Evolutionary conservation across 2,329 filamentous ascomycete species (phyloP).

Genomic region (Scytalidium lignicola): DNA sequence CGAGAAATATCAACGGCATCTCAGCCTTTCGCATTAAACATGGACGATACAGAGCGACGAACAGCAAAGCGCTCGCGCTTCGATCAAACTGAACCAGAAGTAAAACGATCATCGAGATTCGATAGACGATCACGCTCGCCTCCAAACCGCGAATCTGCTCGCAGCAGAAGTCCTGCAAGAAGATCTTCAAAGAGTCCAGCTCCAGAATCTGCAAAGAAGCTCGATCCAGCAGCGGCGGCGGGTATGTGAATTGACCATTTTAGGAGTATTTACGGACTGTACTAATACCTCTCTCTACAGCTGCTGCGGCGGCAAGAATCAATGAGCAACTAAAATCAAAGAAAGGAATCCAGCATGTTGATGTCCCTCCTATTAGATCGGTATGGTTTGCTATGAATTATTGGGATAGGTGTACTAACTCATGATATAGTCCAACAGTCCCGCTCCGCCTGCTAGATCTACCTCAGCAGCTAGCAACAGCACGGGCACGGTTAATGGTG

Average conservation of each 20-base stretch:
- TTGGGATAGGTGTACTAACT: not conserved
- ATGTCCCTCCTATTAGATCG: conserved; percentile 73
- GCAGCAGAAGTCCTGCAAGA: conserved; percentile 74
- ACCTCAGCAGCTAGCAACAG: conserved; percentile 31
- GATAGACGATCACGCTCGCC: conserved; percentile 90
- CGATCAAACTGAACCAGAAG: conserved; percentile 83
- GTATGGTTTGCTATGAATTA: conserved; percentile 32
- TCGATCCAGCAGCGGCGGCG: conserved; percentile 72
- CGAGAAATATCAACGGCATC: not conserved
- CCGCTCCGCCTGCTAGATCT: conserved; percentile 15
- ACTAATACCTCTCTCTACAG: conserved; percentile 38
- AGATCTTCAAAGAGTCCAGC: conserved; percentile 32
- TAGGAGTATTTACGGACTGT: conserved; percentile 3
- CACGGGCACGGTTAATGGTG: conserved; percentile 61
- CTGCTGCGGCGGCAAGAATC: conserved; percentile 84
- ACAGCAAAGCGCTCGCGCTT: conserved; percentile 83
- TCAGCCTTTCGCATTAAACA: conserved; percentile 29
- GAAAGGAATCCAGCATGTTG: conserved; percentile 85
- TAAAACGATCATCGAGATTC: conserved; percentile 73
- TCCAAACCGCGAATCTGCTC: conserved; percentile 56
- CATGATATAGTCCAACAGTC: not conserved
- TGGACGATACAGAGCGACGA: conserved; percentile 75
- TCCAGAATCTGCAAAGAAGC: conserved; percentile 34
- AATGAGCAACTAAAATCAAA: conserved; percentile 79
- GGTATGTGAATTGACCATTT: conserved; percentile 45